Base-by-base conservation (phyloP, 1,139 yeast genomes). In the Pneumocystis jirovecii region DNA sequence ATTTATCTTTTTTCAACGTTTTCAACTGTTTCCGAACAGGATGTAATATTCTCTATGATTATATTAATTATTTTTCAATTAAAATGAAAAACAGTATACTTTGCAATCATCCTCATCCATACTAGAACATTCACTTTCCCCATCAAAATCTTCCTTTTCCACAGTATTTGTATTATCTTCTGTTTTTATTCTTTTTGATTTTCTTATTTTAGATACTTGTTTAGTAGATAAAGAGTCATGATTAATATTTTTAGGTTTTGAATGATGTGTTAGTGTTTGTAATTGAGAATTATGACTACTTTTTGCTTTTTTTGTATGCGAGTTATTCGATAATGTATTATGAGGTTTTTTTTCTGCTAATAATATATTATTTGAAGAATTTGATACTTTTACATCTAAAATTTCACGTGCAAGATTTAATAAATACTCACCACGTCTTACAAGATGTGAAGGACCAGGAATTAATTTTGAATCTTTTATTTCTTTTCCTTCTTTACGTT, bases 381-480 rank as follows among this genome's bases (percentile, higher is more conserved):
- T 81, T 31, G 82, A 89, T 67, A 82, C 82, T 69, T 93, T 76
- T 39, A 89, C 84, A 1, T 85, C 77, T 61, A 91, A 81, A 50
- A 50, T 50, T 21, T 50, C 57, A 25, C 57, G 57, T 25, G 57
- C 57, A 50, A 50, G 57, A 50, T 50, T 50, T 29, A 50, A 50
- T 71, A 93, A 80, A 71, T 91, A 93, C 74, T 95, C 98, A 1
- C 89, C 86, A 72, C 99, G 83, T 75, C 99, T 83, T n/a, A 90
- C 91, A 64, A 95, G 79, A 76, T 93, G 99, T 12, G 93, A 95
- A 1, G 97, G 83, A 6, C 95, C 96, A 0, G 99, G 99, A 12
- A 86, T 87, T 71, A 85, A 75, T 71, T 68, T 69, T 25, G 29
- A 50, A 25, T 50, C 57, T 25, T 15, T 70, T 29, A 76, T 77